Conservation (phyloP, 1,284 basidiomycete species). For the Albatrellus sp. region DNA sequence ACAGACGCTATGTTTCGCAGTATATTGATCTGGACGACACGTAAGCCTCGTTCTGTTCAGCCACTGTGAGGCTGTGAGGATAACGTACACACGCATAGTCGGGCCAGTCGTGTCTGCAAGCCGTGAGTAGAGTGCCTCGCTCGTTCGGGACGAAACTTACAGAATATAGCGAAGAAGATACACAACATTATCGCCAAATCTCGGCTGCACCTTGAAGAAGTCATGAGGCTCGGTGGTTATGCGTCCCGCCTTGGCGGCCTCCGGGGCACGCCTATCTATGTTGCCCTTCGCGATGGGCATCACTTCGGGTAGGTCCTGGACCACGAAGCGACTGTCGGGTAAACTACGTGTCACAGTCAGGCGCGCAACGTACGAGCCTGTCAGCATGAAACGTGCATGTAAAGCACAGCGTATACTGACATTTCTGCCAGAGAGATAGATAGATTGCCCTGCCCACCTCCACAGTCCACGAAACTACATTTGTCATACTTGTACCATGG, state of each 20-base stretch:
- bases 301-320: slow-evolving; percentile 10
- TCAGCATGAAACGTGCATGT: neutral
- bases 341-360: slow-evolving; percentile 2
- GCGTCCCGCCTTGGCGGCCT: slow-evolving; percentile 1
- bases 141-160: slow-evolving; percentile 2
- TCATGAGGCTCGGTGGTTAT: slow-evolving; percentile 7
- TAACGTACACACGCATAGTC: slow-evolving; percentile 9
- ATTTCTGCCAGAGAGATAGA: slow-evolving; percentile 9
- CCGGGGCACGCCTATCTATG: slow-evolving; percentile 2
- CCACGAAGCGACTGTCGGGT: slow-evolving; percentile 8
- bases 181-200: slow-evolving; percentile 5
- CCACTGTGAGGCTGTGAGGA: neutral
- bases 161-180: slow-evolving; percentile 12
- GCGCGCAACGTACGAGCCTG: neutral
- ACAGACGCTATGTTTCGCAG: slow-evolving; percentile 6
- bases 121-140: neutral
- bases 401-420: slow-evolving; percentile 3
- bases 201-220: slow-evolving; percentile 10
- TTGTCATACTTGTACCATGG: slow-evolving; percentile 9
- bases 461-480: slow-evolving; percentile 10
- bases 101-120: slow-evolving; percentile 10
- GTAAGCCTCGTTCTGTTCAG: neutral
- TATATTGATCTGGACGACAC: slow-evolving; percentile 4
- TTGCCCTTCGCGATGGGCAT: slow-evolving; percentile 6
- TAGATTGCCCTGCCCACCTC: slow-evolving; percentile 12